Conservation (phyloP, 139 green algal genomes). For the Coelastrella sp. region DNA sequence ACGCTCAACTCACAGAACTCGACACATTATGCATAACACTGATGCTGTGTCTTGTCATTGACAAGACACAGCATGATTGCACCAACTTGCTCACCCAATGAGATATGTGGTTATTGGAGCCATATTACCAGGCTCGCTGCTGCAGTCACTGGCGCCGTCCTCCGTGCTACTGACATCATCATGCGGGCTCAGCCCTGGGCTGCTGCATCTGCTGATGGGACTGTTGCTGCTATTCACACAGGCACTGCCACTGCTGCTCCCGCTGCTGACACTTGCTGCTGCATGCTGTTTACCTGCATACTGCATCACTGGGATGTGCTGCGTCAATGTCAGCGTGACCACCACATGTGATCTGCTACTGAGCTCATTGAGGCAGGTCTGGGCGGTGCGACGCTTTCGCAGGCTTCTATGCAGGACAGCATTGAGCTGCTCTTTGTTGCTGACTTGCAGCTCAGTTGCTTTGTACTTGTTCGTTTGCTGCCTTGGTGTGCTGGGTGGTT, state of each 20-base stretch:
- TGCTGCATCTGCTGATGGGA: not conserved
- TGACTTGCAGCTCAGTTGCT: not conserved
- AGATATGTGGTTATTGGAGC: slow-evolving; percentile 5
- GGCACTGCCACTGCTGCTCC: not conserved
- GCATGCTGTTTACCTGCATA: not conserved
- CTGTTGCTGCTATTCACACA: not conserved
- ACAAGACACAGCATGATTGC: not conserved
- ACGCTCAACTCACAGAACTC: too few relatives aligned
- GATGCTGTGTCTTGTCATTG: too few relatives aligned
- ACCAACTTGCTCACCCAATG: not conserved
- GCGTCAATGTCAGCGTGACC: slow-evolving; percentile 13
- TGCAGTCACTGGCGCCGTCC: not conserved
- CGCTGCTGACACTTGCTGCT: not conserved
- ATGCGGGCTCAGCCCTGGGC: not conserved
- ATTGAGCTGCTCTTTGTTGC: not conserved
- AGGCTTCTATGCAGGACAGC: not conserved
- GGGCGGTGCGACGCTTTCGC: slow-evolving; percentile 14
- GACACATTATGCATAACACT: not conserved
- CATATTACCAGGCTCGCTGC: not conserved
- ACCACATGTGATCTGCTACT: slow-evolving; percentile 33
- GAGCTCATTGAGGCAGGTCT: slow-evolving; percentile 6
- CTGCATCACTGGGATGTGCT: not conserved
- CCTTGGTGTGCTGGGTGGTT: not conserved
- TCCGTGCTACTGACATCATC: not conserved
- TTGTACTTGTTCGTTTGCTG: not conserved